Evolutionary conservation across 2,329 filamentous ascomycete genomes (phyloP).

Genomic region (Malbranchea cinnamomea): DNA sequence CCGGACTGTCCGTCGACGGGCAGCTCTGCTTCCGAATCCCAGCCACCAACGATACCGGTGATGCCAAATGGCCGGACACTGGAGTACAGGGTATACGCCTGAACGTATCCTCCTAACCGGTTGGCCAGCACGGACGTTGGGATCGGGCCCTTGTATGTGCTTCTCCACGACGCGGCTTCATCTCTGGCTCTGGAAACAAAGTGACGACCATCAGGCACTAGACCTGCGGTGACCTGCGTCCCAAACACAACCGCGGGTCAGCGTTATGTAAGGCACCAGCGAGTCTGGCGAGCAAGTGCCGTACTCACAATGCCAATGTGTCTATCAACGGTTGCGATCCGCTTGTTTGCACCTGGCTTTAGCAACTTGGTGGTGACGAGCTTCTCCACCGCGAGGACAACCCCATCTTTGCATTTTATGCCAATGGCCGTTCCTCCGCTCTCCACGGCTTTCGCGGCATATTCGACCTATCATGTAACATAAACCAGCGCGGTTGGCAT

Average conservation of each 20-base stretch:
- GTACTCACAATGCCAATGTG: constrained; percentile 76
- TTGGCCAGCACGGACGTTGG: constrained; percentile 74
- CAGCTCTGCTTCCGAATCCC: constrained; percentile 75
- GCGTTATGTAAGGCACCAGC: constrained; percentile 1
- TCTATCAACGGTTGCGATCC: constrained; percentile 86
- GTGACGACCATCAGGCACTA: constrained; percentile 88
- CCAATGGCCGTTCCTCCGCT: constrained; percentile 93
- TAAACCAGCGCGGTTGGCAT: constrained; percentile 9
- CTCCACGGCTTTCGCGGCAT: constrained; percentile 96
- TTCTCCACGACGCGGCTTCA: constrained; percentile 81
- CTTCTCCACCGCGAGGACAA: constrained; percentile 94
- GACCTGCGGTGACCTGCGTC: constrained; percentile 71
- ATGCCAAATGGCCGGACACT: constrained; percentile 94
- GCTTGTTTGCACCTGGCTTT: constrained; percentile 90
- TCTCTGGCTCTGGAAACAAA: constrained; percentile 89
- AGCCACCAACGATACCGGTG: constrained; percentile 83
- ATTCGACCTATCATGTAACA: constrained; percentile 54
- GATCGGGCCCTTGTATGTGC: constrained; percentile 89
- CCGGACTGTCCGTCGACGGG: constrained; percentile 87
- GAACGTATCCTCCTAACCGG: constrained; percentile 89
- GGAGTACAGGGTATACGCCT: constrained; percentile 94
- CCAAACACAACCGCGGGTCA: not conserved
- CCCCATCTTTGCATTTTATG: constrained; percentile 92
- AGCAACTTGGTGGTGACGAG: constrained; percentile 88
- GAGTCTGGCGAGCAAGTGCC: not conserved